phyloP scores from a whole-genome alignment of 805 yeast species.

The Candida methanosorbosa region DNA sequence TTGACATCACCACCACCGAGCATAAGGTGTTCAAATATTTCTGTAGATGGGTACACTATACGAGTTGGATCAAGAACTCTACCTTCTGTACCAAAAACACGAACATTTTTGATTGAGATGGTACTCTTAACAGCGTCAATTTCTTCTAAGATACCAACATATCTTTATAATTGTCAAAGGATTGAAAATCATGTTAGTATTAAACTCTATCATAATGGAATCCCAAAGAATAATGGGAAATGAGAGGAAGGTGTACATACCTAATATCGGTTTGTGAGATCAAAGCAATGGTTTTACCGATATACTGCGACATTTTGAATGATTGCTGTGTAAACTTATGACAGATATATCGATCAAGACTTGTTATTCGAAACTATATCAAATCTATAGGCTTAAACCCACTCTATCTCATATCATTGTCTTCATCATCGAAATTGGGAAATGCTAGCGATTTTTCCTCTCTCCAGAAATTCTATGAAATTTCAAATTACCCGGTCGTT shows the following conservation, averaged over 20 bases:
- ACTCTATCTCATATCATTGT: no score
- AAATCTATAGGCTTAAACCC: no score
- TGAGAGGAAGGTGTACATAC: slow-evolving; percentile 21
- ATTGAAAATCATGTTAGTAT: neutral
- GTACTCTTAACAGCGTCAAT: slow-evolving; percentile 89
- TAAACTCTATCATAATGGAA: no score
- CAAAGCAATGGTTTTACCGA: slow-evolving; percentile 82
- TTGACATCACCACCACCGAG: slow-evolving; percentile 90
- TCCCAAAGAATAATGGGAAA: slow-evolving; percentile 9
- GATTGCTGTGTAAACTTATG: no score
- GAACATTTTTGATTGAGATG: slow-evolving; percentile 71
- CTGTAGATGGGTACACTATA: slow-evolving; percentile 65
- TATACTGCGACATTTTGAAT: slow-evolving; percentile 75
- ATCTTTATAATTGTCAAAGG: no score
- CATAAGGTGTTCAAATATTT: slow-evolving; percentile 65
- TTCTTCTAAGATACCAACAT: slow-evolving; percentile 80
- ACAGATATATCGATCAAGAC: no score
- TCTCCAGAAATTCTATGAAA: no score
- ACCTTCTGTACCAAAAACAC: slow-evolving; percentile 89
- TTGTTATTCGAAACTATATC: no score
- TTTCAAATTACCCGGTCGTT: no score
- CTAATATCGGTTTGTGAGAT: slow-evolving; percentile 69
- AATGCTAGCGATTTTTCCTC: no score
- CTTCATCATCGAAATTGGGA: no score
- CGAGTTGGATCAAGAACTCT: slow-evolving; percentile 60